Evolutionary conservation across 2,329 filamentous ascomycete genomes (phyloP), one percentile per base, ranked within the genome.

Genomic region (Sporothrix pallida): DNA sequence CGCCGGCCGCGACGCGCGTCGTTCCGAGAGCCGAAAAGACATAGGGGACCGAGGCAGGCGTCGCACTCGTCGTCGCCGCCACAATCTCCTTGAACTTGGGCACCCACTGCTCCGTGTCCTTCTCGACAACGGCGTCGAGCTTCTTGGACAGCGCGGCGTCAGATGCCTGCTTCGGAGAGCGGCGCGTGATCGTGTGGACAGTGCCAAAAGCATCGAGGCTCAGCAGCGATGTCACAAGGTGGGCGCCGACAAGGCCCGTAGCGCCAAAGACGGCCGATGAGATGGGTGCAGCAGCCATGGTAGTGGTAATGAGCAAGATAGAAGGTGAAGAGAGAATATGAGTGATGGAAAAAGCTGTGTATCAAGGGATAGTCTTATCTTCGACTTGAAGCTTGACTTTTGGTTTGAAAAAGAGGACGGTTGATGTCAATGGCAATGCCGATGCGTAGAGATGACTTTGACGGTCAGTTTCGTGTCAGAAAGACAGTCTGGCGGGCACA

Each of bases 1-100:
- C 86, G 75, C 95, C 95, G 0, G 94, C 94, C 13, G 87, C 86
- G 0, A 85, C 91, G 68, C 90, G 89, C 0, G 95, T 98, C 2
- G 94, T 97, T 74, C 91, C 95, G 0, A 98, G 87, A 1, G 89
- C 89, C 1, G 92, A 94, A 83, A 95, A 90, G 83, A 96, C 91
- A 76, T 92, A 84, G 0, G 84, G 80, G 0, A 92, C 90, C 0
- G 9, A 87, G 80, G 0, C 89, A 89, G 80, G 96, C 92, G 23
- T 15, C 20, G 20, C 15, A 2, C 17, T 13, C 10, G 52, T 46
- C 5, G 6, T 52, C 2, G 69, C 26, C 42, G 54, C 42, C 13
- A 31, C 54, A 13, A 92, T 82, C 48, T 84, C 82, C 7, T 85
- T 79, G 68, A 96, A 86, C 77, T 87, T 83, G 10, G 85, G 77